Percentiles rank a stretch among this genome's conserved stretches.
phyloP scores from a whole-genome alignment of 768 basidiomycete species.

The Hortiboletus flavorubellus region DNA sequence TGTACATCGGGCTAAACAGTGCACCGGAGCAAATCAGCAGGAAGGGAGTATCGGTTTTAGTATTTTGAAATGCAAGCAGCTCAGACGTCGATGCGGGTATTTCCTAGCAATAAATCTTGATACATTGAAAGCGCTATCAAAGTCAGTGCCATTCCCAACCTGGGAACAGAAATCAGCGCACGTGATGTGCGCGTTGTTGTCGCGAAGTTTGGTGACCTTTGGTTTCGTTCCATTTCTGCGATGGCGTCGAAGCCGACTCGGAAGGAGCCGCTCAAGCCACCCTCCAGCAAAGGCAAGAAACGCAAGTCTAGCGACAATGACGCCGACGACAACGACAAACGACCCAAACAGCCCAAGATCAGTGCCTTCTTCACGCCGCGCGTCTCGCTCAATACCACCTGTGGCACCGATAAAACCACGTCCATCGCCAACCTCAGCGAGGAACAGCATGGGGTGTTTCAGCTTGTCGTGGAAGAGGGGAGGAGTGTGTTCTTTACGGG shows the following conservation, averaged over 20 bases:
- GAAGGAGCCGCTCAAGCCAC: constrained; percentile 3
- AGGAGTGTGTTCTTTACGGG: constrained; percentile 69
- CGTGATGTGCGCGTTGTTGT: constrained; percentile 22
- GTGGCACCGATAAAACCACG: constrained; percentile 28
- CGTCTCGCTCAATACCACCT: constrained; percentile 26
- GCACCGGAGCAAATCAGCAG: neutral
- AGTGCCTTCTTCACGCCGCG: constrained; percentile 27
- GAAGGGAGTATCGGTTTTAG: neutral
- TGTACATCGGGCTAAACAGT: constrained; percentile 1
- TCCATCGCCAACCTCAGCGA: constrained; percentile 44
- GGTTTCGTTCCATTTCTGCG: neutral
- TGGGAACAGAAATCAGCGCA: constrained; percentile 18
- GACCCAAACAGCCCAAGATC: constrained; percentile 25
- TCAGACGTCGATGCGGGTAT: constrained; percentile 32
- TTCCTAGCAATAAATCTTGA: constrained; percentile 32
- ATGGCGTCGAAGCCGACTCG: constrained; percentile 6
- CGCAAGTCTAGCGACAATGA: constrained; percentile 19
- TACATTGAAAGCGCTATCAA: constrained; percentile 30
- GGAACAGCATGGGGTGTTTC: constrained; percentile 52
- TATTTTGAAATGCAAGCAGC: constrained; percentile 17
- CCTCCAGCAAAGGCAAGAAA: constrained; percentile 18
- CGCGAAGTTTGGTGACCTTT: constrained; percentile 10
- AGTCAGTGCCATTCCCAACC: constrained; percentile 32
- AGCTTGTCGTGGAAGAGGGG: constrained; percentile 51
- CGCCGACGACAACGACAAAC: neutral